Base-by-base conservation (phyloP, 176 grass and related monocot species). In the Triticum turgidum region DNA sequence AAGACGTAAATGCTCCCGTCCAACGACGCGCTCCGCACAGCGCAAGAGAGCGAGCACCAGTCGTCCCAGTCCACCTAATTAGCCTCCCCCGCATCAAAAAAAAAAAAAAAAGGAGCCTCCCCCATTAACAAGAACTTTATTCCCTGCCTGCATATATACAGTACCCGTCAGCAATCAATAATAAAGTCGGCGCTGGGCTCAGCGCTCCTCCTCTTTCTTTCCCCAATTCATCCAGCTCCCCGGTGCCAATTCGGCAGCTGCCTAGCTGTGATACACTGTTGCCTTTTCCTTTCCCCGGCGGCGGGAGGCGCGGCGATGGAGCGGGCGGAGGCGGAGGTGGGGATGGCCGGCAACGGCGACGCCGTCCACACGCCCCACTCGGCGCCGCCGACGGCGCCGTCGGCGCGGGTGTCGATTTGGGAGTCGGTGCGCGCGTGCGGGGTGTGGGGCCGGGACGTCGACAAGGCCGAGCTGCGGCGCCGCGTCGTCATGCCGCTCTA, bases 321-420 rank as follows among this genome's bases (percentile, higher is more conserved):
- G 83, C 81, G 83, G 25, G 85, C 89, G n/a, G 89, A 58, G 52
- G 74, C 47, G 45, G 74, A 77, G 74, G 74, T 77, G 45, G 74
- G 6, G 74, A 56, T 21, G 74, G 79, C 27, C 44, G 6, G 51
- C 77, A 42, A 47, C 52, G 80, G 0, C 15, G 66, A 0, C 13
- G 73, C 0, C 1, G 73, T 76, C 3, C 24, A 32, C 73, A 76
- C 73, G 73, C 73, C 73, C 2, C 85, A 44, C 61, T 83, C 62
- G 49, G 22, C 70, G 54, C 80, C 79, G 34, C 76, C 84, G 37
- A 84, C 83, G 34, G 83, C 58, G 39, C 29, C 80, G 82, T 81
- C 85, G 61, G 86, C 94, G 83, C 88, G 97, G 10, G 92, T 89
- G 82, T 96, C 97, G 89, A 92, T 99, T 61, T 94, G 89, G 92